Base-by-base conservation (phyloP, 139 green algal genomes). In the Coelastrella sp. region DNA sequence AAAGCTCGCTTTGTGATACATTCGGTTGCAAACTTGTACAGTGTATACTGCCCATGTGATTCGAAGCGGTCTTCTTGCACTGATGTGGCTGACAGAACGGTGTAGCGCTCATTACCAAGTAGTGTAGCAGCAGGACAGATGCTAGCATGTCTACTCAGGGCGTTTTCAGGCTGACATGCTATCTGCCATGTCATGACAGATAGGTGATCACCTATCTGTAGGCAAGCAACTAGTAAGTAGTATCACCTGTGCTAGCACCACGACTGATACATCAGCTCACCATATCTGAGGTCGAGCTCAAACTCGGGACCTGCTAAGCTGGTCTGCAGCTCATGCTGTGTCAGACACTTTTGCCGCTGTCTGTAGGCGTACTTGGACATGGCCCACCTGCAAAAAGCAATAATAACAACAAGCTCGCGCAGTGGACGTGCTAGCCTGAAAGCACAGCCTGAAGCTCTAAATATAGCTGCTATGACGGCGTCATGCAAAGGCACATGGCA, bases 291-390 rank as follows among this genome's bases (percentile, higher is more conserved):
- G 16, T 92, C 87, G 5, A 96, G 91, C 83, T 91, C 75, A 73
- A 96, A 96, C 14, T 89, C 73, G n/a, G 91, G 92, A 0, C 93
- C 94, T 60, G 58, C 47, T 22, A 91, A 91, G 7, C 85, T 74
- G 20, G 89, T 68, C 14, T 94, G 73, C 61, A 95, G 92, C 86
- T 95, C 61, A 56, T 79, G 14, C 90, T 95, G 94, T 0, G 94
- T 95, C n/a, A 95, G 89, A 56, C 75, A 89, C 2, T 77, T 32
- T 57, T 74, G 86, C 19, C 80, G 79, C 13, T 7, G 7, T 19
- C 80, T 66, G 7, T 83, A 20, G 7, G 3, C 19, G 17, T 64
- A 90, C 58, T 74, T 84, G 11, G 7, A 5, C 32, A 17, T 20
- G 58, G 73, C n/a, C 85, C 85, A 90, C 73, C 85, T 90, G 59